Base-by-base conservation (phyloP, 176 grass and related monocot genomes). In the Hordeum marinum region DNA sequence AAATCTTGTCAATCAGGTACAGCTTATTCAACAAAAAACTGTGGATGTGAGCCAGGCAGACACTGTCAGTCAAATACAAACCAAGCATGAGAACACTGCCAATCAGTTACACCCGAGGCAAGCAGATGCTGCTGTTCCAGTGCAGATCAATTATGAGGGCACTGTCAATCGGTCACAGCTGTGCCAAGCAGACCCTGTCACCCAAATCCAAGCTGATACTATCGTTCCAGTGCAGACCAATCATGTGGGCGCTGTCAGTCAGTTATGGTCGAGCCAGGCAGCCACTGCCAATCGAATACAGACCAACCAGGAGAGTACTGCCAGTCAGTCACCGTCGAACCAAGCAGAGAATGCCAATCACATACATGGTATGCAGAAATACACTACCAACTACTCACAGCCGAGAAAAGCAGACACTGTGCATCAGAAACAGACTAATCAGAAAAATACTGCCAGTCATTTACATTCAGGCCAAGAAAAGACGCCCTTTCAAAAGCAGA, bases 361-460 rank as follows among this genome's bases (percentile, higher is more conserved):
- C 75, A 73, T 57, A 11, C 29, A 62, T 23, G 50, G 14, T 73
- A 72, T 82, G 57, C 85, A 81, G 71, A 63, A 82, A 72, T 76
- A 64, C 65, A 72, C 41, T 72, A 70, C 62, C 40, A 52, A 41
- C 54, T 46, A 65, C 20, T 68, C 23, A 78, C 84, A 84, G 63
- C 54, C 21, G 12, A 90, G 58, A 4, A 74, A 79, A 83, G 80
- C 24, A 65, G 67, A 60, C 17, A 23, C 21, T 79, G 60, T 66
- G 8, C 72, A 78, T 65, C 25, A 63, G 54, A 54, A 24, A 72
- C 73, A 65, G 20, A 15, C n/a, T 76, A 41, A 77, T 31, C 79
- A 74, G 68, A 68, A 37, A 68, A 84, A 60, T n/a, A 79, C 26
- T 87, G n/a, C 31, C 35, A 37, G 54, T 82, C 81, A 85, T 55